Evolutionary conservation across 2,329 filamentous ascomycete species (phyloP), one percentile per base, ranked within the genome.

Genomic region (Fusarium sp.): DNA sequence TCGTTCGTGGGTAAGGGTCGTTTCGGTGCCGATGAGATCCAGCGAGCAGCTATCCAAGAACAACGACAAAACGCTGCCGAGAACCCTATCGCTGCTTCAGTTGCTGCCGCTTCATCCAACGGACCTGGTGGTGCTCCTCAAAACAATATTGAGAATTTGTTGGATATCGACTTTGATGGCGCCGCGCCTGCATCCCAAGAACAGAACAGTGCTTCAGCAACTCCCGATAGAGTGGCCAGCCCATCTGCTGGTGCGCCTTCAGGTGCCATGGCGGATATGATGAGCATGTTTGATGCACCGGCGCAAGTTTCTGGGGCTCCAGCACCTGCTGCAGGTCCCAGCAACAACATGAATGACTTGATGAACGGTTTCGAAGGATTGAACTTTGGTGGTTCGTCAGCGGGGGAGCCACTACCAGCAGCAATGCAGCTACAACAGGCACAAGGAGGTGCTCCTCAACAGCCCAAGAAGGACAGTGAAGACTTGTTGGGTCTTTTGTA

Each of bases 1-100:
- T 95, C 96, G n/a, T 99, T 99, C 83, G 92, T 99, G 65, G 96
- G 96, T 76, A 95, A 97, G 83, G 96, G 96, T 46, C 92, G 96
- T 49, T 98, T 94, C 77, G 96, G 96, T 42, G 95, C 96, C 54
- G 95, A 97, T 82, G 95, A 94, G 69, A 94, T 99, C 79, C 96
- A 98, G 83, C 92, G 93, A 75, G 96, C 96, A 57, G 96, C 96
- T 69, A 97, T 99, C 80, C 95, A 97, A 85, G 96, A 99, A 85
- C 95, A 97, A 86, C 90, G 93, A 73, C 91, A 98, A 83, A 94
- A 98, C 78, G 94, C 94, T 2, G 93, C 91, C 71, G 96, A 98
- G 77, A 98, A 98, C 81, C 96, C 96, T 2, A 94, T 98, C 76
- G 96, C 96, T 1, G 96, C 95, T 0, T 93, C 94, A 0, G 93